Conservation (phyloP, 2,329 filamentous ascomycete genomes). For the Nemania sp. region DNA sequence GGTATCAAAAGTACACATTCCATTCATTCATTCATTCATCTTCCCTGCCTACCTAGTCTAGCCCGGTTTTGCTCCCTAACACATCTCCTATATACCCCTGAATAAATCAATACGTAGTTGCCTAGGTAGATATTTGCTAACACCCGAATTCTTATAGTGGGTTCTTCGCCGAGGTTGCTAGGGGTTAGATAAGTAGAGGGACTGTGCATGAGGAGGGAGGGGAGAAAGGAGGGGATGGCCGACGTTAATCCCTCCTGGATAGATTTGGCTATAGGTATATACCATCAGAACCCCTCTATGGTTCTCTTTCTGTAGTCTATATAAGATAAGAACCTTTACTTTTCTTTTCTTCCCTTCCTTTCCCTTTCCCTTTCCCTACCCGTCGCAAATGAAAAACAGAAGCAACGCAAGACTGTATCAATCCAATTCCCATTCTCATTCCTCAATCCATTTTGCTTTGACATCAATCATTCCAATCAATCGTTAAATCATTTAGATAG, state of each 20-base stretch:
- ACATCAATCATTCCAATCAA: conserved; percentile 10
- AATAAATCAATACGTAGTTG: background rate
- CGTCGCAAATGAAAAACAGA: background rate
- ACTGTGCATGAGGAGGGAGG: background rate
- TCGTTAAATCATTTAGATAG: conserved; percentile 6
- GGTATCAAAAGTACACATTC: conserved; percentile 36
- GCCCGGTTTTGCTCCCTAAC: background rate
- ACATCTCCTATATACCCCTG: background rate
- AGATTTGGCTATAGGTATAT: background rate
- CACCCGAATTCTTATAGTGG: conserved; percentile 3
- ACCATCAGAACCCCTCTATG: background rate
- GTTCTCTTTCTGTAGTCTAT: background rate
- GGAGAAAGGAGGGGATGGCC: background rate
- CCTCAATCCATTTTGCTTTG: conserved; percentile 3
- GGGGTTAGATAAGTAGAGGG: conserved; percentile 21
- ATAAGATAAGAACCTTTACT: background rate
- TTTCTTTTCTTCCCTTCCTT: background rate
- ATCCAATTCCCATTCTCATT: conserved; percentile 11
- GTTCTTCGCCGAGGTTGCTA: conserved; percentile 38
- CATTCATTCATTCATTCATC: background rate
- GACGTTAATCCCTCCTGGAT: background rate
- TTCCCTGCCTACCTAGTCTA: background rate
- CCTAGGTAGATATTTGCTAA: conserved; percentile 5
- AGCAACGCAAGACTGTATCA: conserved; percentile 8
- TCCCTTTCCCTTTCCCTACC: no score